A percentile compares a stretch with the other conserved stretches of the same genome.
Conservation (phyloP, 2,329 filamentous ascomycete genomes). For the Lasiodiplodia hormozganensis region DNA sequence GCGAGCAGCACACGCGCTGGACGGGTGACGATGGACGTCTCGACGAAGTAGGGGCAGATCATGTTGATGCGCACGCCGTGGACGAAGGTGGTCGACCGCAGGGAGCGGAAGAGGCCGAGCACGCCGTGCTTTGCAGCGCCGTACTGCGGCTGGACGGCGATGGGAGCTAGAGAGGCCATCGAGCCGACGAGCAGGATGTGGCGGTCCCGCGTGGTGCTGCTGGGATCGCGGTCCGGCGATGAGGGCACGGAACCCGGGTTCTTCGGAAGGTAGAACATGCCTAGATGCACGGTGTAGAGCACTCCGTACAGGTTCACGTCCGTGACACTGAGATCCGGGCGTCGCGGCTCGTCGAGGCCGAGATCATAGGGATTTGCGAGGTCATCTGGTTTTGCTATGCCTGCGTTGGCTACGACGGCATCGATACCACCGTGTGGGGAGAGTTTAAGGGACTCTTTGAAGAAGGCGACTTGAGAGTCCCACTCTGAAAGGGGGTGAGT, state of each 20-base stretch:
- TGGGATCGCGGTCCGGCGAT: conserved; percentile 34
- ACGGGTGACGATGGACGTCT: conserved; percentile 64
- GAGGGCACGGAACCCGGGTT: conserved; percentile 53
- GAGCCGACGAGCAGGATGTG: conserved; percentile 70
- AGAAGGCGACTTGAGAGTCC: conserved; percentile 68
- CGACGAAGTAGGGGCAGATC: conserved; percentile 71
- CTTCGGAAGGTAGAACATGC: conserved; percentile 63
- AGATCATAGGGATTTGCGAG: conserved; percentile 59
- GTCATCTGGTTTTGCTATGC: conserved; percentile 57
- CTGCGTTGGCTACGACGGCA: conserved; percentile 71
- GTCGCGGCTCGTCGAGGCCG: conserved; percentile 49
- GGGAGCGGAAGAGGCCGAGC: conserved; percentile 67
- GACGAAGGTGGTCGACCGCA: conserved; percentile 58
- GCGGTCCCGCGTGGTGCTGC: conserved; percentile 54
- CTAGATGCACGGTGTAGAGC: conserved; percentile 70
- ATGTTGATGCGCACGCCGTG: conserved; percentile 68
- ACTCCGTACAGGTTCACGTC: conserved; percentile 70
- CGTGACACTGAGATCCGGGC: conserved; percentile 61
- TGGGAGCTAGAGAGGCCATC: conserved; percentile 59
- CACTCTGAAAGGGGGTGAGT: conserved; percentile 50
- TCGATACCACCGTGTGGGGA: conserved; percentile 65
- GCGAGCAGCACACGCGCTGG: conserved; percentile 61
- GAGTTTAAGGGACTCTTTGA: conserved; percentile 62
- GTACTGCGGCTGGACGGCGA: conserved; percentile 60
- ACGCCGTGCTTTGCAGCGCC: conserved; percentile 70